Conservation (phyloP, 495 filamentous ascomycete species). For the Talaromyces adpressus region DNA sequence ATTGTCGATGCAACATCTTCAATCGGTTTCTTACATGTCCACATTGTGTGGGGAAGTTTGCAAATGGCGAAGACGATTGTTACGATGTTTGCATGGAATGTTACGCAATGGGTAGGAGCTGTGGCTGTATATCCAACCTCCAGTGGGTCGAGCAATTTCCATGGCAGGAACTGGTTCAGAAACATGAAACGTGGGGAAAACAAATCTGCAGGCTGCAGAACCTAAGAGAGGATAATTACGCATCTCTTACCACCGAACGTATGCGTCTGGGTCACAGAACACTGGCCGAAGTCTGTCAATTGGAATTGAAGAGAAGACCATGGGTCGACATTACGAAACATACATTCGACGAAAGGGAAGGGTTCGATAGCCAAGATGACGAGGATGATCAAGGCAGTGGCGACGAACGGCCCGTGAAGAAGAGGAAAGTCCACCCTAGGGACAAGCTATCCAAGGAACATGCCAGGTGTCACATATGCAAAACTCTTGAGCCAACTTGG, state of each 20-base stretch:
- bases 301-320: conserved; percentile 69
- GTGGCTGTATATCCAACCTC: conserved; percentile 73
- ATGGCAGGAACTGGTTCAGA: conserved; percentile 69
- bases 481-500: conserved; percentile 65
- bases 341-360: conserved; percentile 7
- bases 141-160: conserved; percentile 90
- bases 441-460: conserved; percentile 39
- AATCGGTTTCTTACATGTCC: conserved; percentile 93
- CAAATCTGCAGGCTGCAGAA: conserved; percentile 64
- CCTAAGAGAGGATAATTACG: conserved; percentile 50
- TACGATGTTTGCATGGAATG: conserved; percentile 98
- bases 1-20: conserved; percentile 94
- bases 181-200: conserved; percentile 74
- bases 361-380: conserved; percentile 11
- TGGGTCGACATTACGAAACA: conserved; percentile 50
- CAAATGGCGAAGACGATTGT: conserved; percentile 59
- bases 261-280: conserved; percentile 60
- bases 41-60: conserved; percentile 53
- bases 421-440: conserved; percentile 32
- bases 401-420: conserved; percentile 37
- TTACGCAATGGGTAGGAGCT: conserved; percentile 89
- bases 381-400: conserved; percentile 26
- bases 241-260: conserved; percentile 56
- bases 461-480: conserved; percentile 72
- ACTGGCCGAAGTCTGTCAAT: conserved; percentile 82